Base-by-base conservation (phyloP, 768 basidiomycete genomes). In the Leucogyrophana mollusca region DNA sequence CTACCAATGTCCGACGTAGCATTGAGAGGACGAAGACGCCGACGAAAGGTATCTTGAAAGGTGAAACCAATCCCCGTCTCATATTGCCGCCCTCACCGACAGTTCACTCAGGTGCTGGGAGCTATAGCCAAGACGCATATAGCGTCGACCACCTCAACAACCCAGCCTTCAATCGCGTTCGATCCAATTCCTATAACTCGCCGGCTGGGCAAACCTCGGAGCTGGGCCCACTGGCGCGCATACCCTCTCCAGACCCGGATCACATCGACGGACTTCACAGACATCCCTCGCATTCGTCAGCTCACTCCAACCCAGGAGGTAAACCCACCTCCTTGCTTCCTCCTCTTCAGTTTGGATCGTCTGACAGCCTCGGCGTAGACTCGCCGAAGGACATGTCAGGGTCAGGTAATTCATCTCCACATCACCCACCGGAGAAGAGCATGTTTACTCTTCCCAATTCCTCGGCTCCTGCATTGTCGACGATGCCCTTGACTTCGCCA, bases 261-360 rank as follows among this genome's bases (percentile, higher is more conserved):
- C 85, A 88, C 53, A 92, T 90, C 53, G 92, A 89, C 55, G 91
- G 87, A n/a, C 75, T 94, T 47, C 87, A 89, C 53, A 76, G 80
- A 59, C 84, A 87, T 60, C 69, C 72, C 30, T 74, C 74, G 9
- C 79, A 82, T 56, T 75, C 78, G n/a, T 74, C 76, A 36, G 62
- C 68, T 24, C 72, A 74, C 48, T 43, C 56, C 54, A 52, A 56
- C 36, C 21, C 50, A 4, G 56, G 60, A 57, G 64, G 62, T 64
- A 56, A 49, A 55, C 56, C 49, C 42, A 40, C 59, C 45, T 56
- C 66, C 17, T 71, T 66, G 64, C 65, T 84, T 37, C 81, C 83
- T n/a, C 72, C 78, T 34, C 74, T 82, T 55, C 73, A 79, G 11
- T 85, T 82, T 65, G 70, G 84, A 22, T 57, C 68, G 54, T 71